Base-by-base conservation (phyloP, 306 rosid species). In the Canavalia gladiata region DNA sequence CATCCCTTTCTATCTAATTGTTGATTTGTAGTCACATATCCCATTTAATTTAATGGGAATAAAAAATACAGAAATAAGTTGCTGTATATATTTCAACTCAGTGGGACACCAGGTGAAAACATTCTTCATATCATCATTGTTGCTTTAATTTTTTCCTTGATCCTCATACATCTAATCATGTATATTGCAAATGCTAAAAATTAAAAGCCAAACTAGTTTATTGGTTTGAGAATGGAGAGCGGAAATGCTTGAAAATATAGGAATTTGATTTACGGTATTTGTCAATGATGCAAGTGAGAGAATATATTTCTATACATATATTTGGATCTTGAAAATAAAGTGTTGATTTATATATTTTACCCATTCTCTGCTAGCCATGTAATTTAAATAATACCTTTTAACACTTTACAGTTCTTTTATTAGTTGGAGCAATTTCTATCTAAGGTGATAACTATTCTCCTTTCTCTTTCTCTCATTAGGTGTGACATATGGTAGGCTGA, bases 401-500 rank as follows among this genome's bases (percentile, higher is more conserved):
- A 30, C 70, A 37, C 63, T 28, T 62, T 7, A 58, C 12, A 58
- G 72, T 75, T 71, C 42, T 33, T 52, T n/a, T 71, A n/a, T 41
- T 8, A 71, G 79, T 52, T 69, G 78, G 81, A 37, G 50, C 49
- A 49, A 31, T 56, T 65, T 76, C 72, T 39, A 42, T 56, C 59
- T 54, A 29, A 45, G 49, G 8, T 85, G 31, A 29, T 68, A 45
- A 71, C 59, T 47, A 11, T 68, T 47, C 43, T 64, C 25, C 29
- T 63, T 41, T 74, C 74, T 63, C 25, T 51, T 74, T 76, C 75
- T 79, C 54, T 62, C 54, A 8, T 81, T 75, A 91, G 97, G 92
- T 76, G 54, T 67, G 83, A 74, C 73, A 18, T 92, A 85, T 47
- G 98, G 79, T 72, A 93, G 43, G 83, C 79, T 93, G 82, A 0